Evolutionary conservation across 2,329 filamentous ascomycete species (phyloP), one percentile per base, ranked within the genome.

Genomic region (Metarhizium album): DNA sequence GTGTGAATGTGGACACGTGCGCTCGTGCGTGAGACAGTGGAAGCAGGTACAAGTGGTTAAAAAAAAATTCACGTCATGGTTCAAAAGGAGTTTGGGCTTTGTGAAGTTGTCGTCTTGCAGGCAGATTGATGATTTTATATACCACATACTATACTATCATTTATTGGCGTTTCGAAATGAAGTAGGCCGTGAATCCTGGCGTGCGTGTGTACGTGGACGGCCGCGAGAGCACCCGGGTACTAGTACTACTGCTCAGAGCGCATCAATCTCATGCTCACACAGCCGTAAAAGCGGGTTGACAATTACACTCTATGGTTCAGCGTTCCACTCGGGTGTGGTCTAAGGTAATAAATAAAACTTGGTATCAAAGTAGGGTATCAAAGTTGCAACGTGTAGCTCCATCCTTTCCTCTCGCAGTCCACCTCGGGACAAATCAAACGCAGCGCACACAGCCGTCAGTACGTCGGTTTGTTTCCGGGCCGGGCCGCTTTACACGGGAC

Each of bases 401-500:
- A 29, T 29, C 27, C 27, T 29, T 9, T 6, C 27, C 27, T n/a
- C n/a, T n/a, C n/a, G n/a, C n/a, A n/a, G n/a, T n/a, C n/a, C n/a
- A n/a, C n/a, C n/a, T n/a, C n/a, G n/a, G n/a, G n/a, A 9, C 27
- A 29, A 27, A 27, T 8, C 24, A 27, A 27, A 29, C 27, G 7
- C 27, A 7, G 11, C 7, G 49, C 31, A 4, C 33, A 9, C 7
- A 16, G 16, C 33, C 33, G 8, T 13, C 8, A 2, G 8, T 43
- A 23, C 20, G 20, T 23, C 22, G 7, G 14, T 20, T 33, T 20
- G 11, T 6, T 20, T 37, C 13, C n/a, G n/a, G n/a, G n/a, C n/a
- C n/a, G 14, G 4, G 18, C 24, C 38, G 51, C 48, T 20, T 60
- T 58, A 55, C 74, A 76, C 29, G 62, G 54, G 3, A 75, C 70